These are phyloP conservation scores for Sarocladium kiliense DNA, from an alignment of 2,329 filamentous ascomycete species.

Conservation along the genomic window DNA sequence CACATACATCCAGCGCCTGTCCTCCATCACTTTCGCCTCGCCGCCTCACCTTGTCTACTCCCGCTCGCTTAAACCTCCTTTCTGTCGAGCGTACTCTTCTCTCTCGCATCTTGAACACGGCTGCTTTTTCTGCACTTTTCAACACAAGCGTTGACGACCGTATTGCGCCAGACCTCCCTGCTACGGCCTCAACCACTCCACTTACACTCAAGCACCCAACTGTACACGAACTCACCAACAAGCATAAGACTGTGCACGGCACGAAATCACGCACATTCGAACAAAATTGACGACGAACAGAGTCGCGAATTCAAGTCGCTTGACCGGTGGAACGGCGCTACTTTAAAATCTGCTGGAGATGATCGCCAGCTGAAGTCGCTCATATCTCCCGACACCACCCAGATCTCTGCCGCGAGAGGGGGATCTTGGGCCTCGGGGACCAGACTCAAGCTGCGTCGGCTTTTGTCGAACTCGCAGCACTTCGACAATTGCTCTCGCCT, in stretches of 20 bases:
- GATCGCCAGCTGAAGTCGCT: not conserved
- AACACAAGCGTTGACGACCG: not conserved
- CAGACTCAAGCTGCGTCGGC: conserved; percentile 1
- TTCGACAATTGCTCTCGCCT: not conserved
- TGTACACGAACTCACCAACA: not conserved
- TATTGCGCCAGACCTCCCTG: not conserved
- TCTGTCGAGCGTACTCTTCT: not conserved
- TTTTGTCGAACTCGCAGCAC: not conserved
- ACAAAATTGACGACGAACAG: not conserved
- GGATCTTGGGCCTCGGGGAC: conserved; percentile 6
- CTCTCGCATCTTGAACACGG: not conserved
- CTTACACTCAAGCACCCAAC: not conserved
- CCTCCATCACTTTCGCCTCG: conserved; percentile 5
- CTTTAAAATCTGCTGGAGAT: not conserved
- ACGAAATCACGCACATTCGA: not conserved
- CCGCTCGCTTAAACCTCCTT: conserved; percentile 7
- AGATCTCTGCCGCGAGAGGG: conserved; percentile 8
- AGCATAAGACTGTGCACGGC: too few relatives aligned
- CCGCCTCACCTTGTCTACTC: conserved; percentile 7
- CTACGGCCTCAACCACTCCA: not conserved
- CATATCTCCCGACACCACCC: not conserved
- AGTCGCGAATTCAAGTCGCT: not conserved
- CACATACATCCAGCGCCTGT: conserved; percentile 10
- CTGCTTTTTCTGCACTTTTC: not conserved
- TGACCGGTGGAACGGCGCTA: not conserved